phyloP scores from a whole-genome alignment of 73 alveolate species.

The Symbiodinium natans region DNA sequence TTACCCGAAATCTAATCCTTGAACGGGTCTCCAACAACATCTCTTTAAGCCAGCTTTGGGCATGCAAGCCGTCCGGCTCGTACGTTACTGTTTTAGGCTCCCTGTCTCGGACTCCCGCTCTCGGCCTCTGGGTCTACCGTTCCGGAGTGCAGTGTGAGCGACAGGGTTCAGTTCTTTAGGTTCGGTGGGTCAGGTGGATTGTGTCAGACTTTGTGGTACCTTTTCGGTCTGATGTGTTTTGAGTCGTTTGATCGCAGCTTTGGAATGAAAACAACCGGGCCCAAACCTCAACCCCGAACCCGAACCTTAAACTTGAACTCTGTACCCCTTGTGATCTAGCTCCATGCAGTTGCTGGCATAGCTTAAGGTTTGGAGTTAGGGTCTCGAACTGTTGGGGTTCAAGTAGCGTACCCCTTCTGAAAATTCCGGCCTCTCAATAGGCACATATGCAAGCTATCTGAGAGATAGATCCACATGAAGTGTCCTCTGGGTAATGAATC shows the following conservation, averaged over 20 bases:
- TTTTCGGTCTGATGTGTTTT: slow-evolving; percentile 11
- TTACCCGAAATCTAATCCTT: too few relatives aligned
- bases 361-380: neutral
- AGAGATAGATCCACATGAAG: neutral
- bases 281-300: neutral
- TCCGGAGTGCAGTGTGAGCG: slow-evolving; percentile 23
- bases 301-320: neutral
- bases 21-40: too few relatives aligned
- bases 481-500: neutral
- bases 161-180: neutral
- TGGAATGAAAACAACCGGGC: neutral
- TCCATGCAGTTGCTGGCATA: neutral
- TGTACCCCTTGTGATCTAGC: neutral
- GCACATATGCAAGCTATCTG: neutral
- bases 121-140: neutral
- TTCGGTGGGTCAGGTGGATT: neutral
- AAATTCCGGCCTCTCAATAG: neutral
- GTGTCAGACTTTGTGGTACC: neutral
- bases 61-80: neutral
- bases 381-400: neutral
- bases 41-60: too few relatives aligned
- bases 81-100: neutral
- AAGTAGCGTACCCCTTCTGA: neutral
- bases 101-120: neutral
- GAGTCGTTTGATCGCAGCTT: neutral